Percentiles rank a stretch among this genome's conserved stretches.
These are phyloP conservation scores for Niveomyces coronatus DNA, from an alignment of 2,329 filamentous ascomycete species.

Conservation along the genomic window DNA sequence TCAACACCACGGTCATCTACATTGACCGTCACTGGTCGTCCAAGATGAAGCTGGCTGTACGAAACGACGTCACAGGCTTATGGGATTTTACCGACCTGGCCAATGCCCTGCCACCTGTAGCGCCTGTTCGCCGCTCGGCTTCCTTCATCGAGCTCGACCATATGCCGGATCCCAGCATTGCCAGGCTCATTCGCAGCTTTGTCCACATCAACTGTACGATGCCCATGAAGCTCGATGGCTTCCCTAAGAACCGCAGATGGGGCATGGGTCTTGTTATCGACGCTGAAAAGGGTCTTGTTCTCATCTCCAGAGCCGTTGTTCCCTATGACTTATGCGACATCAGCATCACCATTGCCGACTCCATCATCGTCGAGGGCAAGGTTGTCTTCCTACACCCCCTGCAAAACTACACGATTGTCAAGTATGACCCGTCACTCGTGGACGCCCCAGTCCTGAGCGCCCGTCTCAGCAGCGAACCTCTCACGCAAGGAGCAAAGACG, in stretches of 20 bases:
- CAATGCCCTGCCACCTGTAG: constrained; percentile 64
- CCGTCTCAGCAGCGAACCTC: constrained; percentile 65
- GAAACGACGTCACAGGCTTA: constrained; percentile 80
- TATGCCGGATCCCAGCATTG: constrained; percentile 79
- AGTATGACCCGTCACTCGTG: constrained; percentile 91
- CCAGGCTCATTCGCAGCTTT: constrained; percentile 87
- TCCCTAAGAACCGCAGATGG: constrained; percentile 86
- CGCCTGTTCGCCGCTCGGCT: constrained; percentile 64
- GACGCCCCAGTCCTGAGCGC: constrained; percentile 88
- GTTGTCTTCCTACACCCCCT: constrained; percentile 93
- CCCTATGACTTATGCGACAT: constrained; percentile 97
- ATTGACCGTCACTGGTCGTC: constrained; percentile 93
- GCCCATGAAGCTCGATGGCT: constrained; percentile 96
- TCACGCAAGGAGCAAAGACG: constrained; percentile 87
- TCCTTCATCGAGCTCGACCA: constrained; percentile 90
- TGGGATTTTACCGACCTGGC: constrained; percentile 92
- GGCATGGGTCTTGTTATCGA: constrained; percentile 97
- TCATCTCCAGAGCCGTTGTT: constrained; percentile 88
- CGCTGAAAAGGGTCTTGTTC: constrained; percentile 86
- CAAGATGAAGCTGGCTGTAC: constrained; percentile 85
- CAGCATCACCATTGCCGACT: constrained; percentile 90
- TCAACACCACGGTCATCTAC: constrained; percentile 85
- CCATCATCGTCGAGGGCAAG: constrained; percentile 87
- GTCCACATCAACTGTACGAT: constrained; percentile 87
- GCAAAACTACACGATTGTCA: constrained; percentile 91